Base-by-base conservation (phyloP, 192 early-diverging fungal species). In the Podila epigama region DNA sequence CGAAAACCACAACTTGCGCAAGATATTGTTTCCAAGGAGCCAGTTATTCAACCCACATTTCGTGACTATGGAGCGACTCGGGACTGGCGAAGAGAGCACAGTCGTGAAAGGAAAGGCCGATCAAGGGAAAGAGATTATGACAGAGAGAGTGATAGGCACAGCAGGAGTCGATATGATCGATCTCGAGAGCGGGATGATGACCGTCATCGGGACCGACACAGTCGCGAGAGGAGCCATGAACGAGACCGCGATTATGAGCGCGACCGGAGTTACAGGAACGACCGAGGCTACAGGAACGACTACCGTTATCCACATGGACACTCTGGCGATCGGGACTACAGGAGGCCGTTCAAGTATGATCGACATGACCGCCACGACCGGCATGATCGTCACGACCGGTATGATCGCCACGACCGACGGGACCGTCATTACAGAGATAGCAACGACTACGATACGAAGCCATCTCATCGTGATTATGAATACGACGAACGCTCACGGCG, bases 61-160 rank as follows among this genome's bases (percentile, higher is more conserved):
- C 57, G 73, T 4, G 73, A 77, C 50, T 77, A 77, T 68, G 73
- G 73, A 10, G 73, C 73, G 4, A 77, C 73, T 1, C 67, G 79
- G 44, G 79, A 75, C 48, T 65, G 70, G 61, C 69, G 70, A 18
- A 44, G 67, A 50, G 70, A 81, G 12, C 70, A 73, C 6, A 75
- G 71, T 75, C 66, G 66, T n/a, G 70, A 81, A 41, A 61, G 71
- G 15, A 50, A 62, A 37, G 79, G 73, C 20, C 69, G 79, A 25
- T 71, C 69, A 13, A 58, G 66, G 22, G 69, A 71, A 13, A 59
- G 79, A 9, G 79, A 71, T 34, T 56, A 67, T n/a, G 75, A 79
- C 27, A 51, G 68, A 32, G 75, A 79, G 41, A 53, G 75, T 15
- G 67, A 68, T 16, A 31, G 63, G 16, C 16, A 69, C 25, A 50